phyloP scores from a whole-genome alignment of 139 green algal genomes.

The Tetratostichococcus sp. region DNA sequence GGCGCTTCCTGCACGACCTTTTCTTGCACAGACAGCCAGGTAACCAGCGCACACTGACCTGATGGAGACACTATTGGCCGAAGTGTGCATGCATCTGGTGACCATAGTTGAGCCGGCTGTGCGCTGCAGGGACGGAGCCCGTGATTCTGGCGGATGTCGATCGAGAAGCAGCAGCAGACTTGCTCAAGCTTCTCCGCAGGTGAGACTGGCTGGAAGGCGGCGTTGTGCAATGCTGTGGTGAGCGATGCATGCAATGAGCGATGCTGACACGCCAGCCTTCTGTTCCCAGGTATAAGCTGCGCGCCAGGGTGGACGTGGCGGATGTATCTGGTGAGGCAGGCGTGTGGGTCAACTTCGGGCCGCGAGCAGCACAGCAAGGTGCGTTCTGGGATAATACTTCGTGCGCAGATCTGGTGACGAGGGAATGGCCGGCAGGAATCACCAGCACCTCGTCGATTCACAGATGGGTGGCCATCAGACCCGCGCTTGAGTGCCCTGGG shows the following conservation, averaged over 20 bases:
- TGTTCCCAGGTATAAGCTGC: conserved; percentile 65
- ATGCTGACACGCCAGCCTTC: conserved; percentile 12
- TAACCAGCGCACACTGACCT: no score
- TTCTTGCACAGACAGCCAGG: conserved; percentile 50
- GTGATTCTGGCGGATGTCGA: conserved; percentile 59
- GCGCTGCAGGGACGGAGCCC: conserved; percentile 20
- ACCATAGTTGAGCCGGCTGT: background rate
- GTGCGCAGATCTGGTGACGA: no score
- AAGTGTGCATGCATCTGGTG: no score
- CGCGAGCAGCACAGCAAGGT: background rate
- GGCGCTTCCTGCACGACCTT: conserved; percentile 69
- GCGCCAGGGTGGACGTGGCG: conserved; percentile 57
- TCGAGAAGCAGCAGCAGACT: conserved; percentile 5
- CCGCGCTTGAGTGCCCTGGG: conserved; percentile 61
- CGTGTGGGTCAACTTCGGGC: conserved; percentile 54
- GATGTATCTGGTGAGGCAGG: conserved; percentile 45
- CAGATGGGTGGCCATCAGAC: conserved; percentile 50
- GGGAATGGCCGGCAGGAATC: no score
- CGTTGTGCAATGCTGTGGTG: background rate
- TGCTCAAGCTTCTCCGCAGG: conserved; percentile 18
- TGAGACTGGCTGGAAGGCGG: no score
- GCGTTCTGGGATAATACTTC: background rate
- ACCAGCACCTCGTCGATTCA: no score
- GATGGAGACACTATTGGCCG: no score
- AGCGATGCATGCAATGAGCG: conserved; percentile 5